Conservation (phyloP, 108 stramenopile genomes). For the Fistulifera pelliculosa region DNA sequence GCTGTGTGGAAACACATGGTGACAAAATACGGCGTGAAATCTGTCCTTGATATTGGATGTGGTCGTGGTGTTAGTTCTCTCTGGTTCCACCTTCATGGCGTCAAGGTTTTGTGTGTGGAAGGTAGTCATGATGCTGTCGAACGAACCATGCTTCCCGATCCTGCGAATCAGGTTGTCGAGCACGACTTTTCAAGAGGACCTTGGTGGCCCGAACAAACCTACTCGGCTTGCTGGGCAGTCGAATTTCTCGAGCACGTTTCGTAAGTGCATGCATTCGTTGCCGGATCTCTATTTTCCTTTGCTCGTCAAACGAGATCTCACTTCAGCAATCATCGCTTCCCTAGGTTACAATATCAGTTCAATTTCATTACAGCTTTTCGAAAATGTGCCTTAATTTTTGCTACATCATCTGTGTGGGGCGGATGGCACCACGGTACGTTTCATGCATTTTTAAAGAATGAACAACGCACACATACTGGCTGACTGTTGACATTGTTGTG, state of each 20-base stretch:
- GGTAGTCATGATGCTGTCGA: slow-evolving; percentile 69
- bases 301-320: neutral
- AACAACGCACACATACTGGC: too few relatives aligned
- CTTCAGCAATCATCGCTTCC: neutral
- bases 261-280: too few relatives aligned
- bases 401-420: slow-evolving; percentile 54
- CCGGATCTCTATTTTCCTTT: too few relatives aligned
- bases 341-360: slow-evolving; percentile 53
- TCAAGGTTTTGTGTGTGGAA: slow-evolving; percentile 56
- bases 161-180: slow-evolving; percentile 25
- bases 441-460: neutral
- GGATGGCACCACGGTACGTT: slow-evolving; percentile 1
- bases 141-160: slow-evolving; percentile 43
- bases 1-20: slow-evolving; percentile 40
- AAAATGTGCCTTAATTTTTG: slow-evolving; percentile 73
- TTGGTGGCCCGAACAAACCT: slow-evolving; percentile 76
- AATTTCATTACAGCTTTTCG: slow-evolving; percentile 75
- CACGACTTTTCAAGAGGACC: slow-evolving; percentile 73
- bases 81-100: slow-evolving; percentile 63
- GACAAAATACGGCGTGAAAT: slow-evolving; percentile 45
- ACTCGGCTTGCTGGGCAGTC: slow-evolving; percentile 76
- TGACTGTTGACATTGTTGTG: too few relatives aligned
- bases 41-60: slow-evolving; percentile 76
- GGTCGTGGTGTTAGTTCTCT: slow-evolving; percentile 54
- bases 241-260: slow-evolving; percentile 52